These are phyloP conservation scores for Rhizopogon rudus DNA, from an alignment of 768 basidiomycete species.

Conservation along the genomic window DNA sequence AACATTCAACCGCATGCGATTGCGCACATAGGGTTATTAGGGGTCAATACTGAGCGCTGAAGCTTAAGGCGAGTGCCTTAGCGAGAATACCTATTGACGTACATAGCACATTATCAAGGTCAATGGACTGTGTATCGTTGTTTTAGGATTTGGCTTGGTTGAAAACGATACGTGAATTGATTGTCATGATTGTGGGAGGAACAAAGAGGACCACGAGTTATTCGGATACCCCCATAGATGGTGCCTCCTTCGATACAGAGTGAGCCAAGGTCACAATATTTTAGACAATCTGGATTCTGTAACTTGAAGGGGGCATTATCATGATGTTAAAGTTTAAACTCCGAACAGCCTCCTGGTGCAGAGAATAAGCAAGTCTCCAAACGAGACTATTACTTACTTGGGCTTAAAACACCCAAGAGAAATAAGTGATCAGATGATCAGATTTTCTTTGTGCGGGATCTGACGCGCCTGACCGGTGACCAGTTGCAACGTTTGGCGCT, in stretches of 20 bases:
- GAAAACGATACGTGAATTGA: conserved; percentile 33
- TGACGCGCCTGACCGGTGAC: too few species aligned
- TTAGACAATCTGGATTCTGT: too few species aligned
- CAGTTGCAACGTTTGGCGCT: too few species aligned
- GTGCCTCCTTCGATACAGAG: neutral
- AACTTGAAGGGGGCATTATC: too few species aligned
- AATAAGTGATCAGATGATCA: too few species aligned
- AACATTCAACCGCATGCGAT: conserved; percentile 30
- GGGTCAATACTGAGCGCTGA: conserved; percentile 33
- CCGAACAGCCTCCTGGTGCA: too few species aligned
- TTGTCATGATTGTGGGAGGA: conserved; percentile 3
- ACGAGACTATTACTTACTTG: too few species aligned
- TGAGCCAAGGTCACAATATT: neutral
- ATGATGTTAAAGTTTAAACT: too few species aligned
- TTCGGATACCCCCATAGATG: neutral
- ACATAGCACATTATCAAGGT: conserved; percentile 39
- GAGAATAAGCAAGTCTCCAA: too few species aligned
- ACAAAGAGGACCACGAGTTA: neutral
- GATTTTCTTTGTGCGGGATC: too few species aligned
- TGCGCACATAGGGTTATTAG: conserved; percentile 24
- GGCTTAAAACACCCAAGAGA: too few species aligned
- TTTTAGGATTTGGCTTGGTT: conserved; percentile 35
- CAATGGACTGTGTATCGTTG: conserved; percentile 41
- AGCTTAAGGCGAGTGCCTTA: conserved; percentile 42
- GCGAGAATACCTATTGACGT: conserved; percentile 41